These are phyloP conservation scores for Delonix regia DNA, from an alignment of 306 rosid genomes.

Conservation along the genomic window DNA sequence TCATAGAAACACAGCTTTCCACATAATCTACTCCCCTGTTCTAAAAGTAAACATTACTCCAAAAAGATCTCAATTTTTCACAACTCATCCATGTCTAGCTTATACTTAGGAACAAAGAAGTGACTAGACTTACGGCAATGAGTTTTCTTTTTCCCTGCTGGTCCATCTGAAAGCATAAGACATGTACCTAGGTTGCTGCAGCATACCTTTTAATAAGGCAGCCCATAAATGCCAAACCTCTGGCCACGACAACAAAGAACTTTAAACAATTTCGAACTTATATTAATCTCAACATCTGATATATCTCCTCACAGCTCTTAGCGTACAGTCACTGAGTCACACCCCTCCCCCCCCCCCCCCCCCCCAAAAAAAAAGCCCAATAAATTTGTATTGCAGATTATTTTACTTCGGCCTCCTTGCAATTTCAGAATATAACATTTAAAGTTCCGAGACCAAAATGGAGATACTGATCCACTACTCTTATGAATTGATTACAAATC, in stretches of 20 bases:
- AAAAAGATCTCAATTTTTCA: too few species aligned
- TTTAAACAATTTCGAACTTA: not conserved
- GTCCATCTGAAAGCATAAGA: not conserved
- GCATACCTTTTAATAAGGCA: not conserved
- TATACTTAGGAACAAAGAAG: too few species aligned
- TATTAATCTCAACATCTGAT: not conserved
- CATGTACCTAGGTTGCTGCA: not conserved
- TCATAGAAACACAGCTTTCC: too few species aligned
- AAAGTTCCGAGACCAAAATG: not conserved
- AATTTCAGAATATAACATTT: not conserved
- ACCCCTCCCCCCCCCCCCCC: too few species aligned
- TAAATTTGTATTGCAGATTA: not conserved
- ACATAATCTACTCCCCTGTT: too few species aligned
- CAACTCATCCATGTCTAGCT: too few species aligned
- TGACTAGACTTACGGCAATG: too few species aligned
- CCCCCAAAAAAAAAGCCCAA: not conserved
- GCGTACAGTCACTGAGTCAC: not conserved
- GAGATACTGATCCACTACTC: not conserved
- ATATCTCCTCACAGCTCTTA: not conserved
- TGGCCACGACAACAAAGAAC: not conserved
- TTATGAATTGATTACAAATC: not conserved
- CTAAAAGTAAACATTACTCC: too few species aligned
- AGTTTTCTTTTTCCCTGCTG: too few species aligned
- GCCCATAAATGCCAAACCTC: not conserved
- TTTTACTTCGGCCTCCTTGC: not conserved